Evolutionary conservation across 2,329 filamentous ascomycete genomes (phyloP), one percentile per base, ranked within the genome.

Genomic region (Sporothrix mexicana): DNA sequence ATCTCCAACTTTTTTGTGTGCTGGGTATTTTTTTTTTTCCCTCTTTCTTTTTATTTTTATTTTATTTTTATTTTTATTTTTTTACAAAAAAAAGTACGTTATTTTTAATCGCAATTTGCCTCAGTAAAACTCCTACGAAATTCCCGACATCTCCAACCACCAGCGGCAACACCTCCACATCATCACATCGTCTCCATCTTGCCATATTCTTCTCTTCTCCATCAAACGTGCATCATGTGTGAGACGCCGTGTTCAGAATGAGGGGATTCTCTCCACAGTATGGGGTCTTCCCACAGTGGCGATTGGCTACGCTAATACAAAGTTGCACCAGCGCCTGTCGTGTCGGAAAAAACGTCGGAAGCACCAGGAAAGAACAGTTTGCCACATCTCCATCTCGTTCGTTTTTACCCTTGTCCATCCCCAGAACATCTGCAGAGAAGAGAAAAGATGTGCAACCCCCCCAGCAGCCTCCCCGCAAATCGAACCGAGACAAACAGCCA

Each of bases 301-400:
- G 41, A 47, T 23, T 66, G 61, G 41, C 61, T 61, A 30, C 15
- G 0, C 36, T 43, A n/a, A 23, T 62, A 43, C 59, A 5, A 25
- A 30, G 20, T 57, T 13, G 36, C 59, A 30, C 30, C 36, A 43
- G 36, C 15, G 59, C 59, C 59, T 13, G 6, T 17, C 43, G 30
- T 47, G 43, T 66, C 67, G 67, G 67, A 45, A 69, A 69, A 69
- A 57, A 69, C 36, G 51, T 69, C 67, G 67, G 67, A 64, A 23
- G 23, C 20, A 5, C 23, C 30, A 36, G 7, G 30, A 36, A 2
- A 30, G 30, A 36, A 25, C 12, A 66, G 30, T 3, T n/a, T 66
- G 59, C 20, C 30, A 10, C 59, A 9, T 25, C 36, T 20, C 36
- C 59, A 17, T 43, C 12, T n/a, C 17, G 23, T 17, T 57, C 51